Evolutionary conservation across 371 early-diverging fungal species (phyloP).

Genomic region (Mucor irregularis): DNA sequence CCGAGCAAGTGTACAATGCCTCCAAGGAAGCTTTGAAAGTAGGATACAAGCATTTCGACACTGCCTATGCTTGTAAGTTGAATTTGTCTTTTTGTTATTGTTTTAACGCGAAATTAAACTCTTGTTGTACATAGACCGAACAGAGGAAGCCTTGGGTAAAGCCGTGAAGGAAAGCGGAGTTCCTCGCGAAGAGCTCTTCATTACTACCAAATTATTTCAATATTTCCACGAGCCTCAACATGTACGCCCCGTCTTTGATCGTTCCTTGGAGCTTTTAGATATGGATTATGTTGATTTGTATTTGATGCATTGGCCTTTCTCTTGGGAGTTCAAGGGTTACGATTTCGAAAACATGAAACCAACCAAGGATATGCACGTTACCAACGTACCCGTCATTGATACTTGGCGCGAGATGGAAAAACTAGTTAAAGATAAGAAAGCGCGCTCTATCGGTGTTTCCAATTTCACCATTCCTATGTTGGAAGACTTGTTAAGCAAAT

Average conservation of each 20-base stretch:
- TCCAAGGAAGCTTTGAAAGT: conserved; percentile 37
- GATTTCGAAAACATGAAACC: conserved; percentile 24
- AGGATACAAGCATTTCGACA: conserved; percentile 48
- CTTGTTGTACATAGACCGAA: conserved; percentile 39
- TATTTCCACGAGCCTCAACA: conserved; percentile 58
- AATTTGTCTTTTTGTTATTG: no score
- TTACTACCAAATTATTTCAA: conserved; percentile 93
- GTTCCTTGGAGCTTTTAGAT: conserved; percentile 70
- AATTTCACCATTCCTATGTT: conserved; percentile 70
- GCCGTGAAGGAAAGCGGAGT: conserved; percentile 59
- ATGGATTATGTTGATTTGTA: conserved; percentile 89
- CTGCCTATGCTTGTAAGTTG: conserved; percentile 48
- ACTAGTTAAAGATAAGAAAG: conserved; percentile 58
- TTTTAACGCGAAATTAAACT: no score
- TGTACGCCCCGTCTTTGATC: conserved; percentile 49
- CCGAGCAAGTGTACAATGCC: conserved; percentile 39
- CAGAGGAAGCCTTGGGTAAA: conserved; percentile 79
- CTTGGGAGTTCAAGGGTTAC: conserved; percentile 38
- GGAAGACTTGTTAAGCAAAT: conserved; percentile 62
- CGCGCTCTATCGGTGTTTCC: conserved; percentile 65
- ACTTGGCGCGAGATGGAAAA: conserved; percentile 84
- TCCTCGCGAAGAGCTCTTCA: conserved; percentile 73
- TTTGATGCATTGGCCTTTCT: conserved; percentile 65
- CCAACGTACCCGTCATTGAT: conserved; percentile 53
- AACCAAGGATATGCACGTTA: conserved; percentile 29